Evolutionary conservation across 345 rosid genomes (phyloP).

Genomic region (Lepidium africanum): DNA sequence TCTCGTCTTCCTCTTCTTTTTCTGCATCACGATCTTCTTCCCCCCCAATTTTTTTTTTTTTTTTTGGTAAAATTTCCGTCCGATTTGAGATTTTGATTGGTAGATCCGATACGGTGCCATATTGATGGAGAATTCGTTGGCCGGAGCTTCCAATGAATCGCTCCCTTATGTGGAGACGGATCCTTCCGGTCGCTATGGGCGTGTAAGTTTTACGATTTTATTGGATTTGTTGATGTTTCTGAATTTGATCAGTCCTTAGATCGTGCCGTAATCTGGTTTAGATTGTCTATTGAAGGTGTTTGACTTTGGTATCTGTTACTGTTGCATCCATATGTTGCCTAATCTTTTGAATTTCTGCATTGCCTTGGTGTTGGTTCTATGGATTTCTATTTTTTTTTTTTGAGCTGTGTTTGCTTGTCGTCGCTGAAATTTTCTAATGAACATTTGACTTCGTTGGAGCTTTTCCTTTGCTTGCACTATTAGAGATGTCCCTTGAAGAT

Average conservation of each 20-base stretch:
- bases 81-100: slow-evolving; percentile 7
- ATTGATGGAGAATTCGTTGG: slow-evolving; percentile 27
- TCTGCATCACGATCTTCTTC: slow-evolving; percentile 12
- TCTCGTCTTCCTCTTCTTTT: not conserved
- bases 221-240: not conserved
- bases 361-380: not conserved
- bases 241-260: not conserved
- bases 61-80: not conserved
- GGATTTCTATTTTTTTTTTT: not conserved
- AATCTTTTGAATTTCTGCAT: not conserved
- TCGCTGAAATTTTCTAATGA: not conserved
- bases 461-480: not conserved
- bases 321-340: not conserved
- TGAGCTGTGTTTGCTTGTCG: not conserved
- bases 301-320: not conserved
- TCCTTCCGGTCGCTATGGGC: slow-evolving; percentile 85
- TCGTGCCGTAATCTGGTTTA: not conserved
- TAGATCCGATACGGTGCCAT: slow-evolving; percentile 34
- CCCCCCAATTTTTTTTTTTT: not conserved
- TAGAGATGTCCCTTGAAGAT: not conserved
- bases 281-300: not conserved
- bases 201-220: slow-evolving; percentile 46
- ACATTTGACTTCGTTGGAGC: not conserved
- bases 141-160: slow-evolving; percentile 8
- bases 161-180: slow-evolving; percentile 62